Base-by-base conservation (phyloP, 73 alveolate species). In the Effrenium voratum region DNA sequence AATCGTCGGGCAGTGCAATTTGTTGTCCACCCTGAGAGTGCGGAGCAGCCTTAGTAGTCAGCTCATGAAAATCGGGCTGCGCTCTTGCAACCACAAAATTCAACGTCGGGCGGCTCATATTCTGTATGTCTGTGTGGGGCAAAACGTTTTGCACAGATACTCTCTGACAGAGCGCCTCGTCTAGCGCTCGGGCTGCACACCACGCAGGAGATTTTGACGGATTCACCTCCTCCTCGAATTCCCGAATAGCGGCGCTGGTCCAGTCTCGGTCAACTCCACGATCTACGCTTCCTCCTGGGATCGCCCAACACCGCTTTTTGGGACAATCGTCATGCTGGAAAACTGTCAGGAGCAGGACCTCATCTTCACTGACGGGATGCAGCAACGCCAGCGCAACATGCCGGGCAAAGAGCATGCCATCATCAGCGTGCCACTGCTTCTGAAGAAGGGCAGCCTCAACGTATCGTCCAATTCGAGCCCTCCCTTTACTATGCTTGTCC, bases 61-160 rank as follows among this genome's bases (percentile, higher is more conserved):
- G 19, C 15, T 26, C 59, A 28, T 24, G 19, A 41, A 77, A 77
- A 15, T 32, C 66, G 30, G 66, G 88, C 1, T 41, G 43, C 40
- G 88, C 88, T 22, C 88, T 36, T 4, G 88, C 88, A 41, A 77
- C 66, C 66, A 77, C n/a, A 40, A 77, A 77, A 40, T 77, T 77
- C 60, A 77, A 22, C 13, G 63, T 41, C 15, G 88, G 88, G 5
- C 88, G 59, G 19, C 44, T 43, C 88, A 77, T 77, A 36, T 77
- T 77, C 45, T 43, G 60, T 13, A 0, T 4, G 2, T 19, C 10
- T 28, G 15, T 36, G 41, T 16, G 44, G 40, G 15, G 13, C 44
- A 68, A 10, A 13, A 68, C 2, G 41, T 68, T 4, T 32, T 68
- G 80, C 34, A 68, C 16, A 16, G 80, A 68, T 13, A 68, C 26